Percentiles rank a stretch among this genome's conserved stretches.
These are phyloP conservation scores for Exophiala oligosperma DNA, from an alignment of 2,329 filamentous ascomycete genomes.

Conservation along the genomic window DNA sequence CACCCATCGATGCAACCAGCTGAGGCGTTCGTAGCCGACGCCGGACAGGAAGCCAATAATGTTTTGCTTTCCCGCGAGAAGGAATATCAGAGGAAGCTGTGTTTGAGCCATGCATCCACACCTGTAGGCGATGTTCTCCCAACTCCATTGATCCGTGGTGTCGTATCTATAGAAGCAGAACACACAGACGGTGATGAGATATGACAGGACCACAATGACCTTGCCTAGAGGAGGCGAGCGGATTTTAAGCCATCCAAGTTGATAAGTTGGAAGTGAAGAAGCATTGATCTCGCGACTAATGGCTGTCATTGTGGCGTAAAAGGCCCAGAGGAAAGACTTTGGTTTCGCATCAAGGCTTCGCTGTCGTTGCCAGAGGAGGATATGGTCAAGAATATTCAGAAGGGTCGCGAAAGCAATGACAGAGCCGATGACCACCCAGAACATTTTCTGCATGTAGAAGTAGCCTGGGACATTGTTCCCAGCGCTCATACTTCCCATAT, in stretches of 20 bases:
- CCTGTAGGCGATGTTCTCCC: constrained; percentile 59
- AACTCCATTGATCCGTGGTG: constrained; percentile 49
- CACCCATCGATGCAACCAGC: constrained; percentile 56
- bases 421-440: constrained; percentile 52
- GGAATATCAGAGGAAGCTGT: constrained; percentile 57
- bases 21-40: constrained; percentile 51
- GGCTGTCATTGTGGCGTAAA: constrained; percentile 55
- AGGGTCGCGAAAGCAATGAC: constrained; percentile 37
- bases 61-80: constrained; percentile 58
- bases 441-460: constrained; percentile 52
- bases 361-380: constrained; percentile 51
- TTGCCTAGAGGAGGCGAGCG: constrained; percentile 40
- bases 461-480: constrained; percentile 45
- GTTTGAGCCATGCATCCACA: constrained; percentile 54
- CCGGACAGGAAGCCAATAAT: constrained; percentile 51
- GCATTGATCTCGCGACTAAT: constrained; percentile 55
- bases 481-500: constrained; percentile 42
- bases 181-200: constrained; percentile 21
- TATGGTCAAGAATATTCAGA: constrained; percentile 46
- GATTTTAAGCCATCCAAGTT: constrained; percentile 35
- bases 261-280: constrained; percentile 38
- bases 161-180: constrained; percentile 56
- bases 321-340: constrained; percentile 47
- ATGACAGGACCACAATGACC: constrained; percentile 35
- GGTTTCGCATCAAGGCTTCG: constrained; percentile 53